Evolutionary conservation across 2,329 filamentous ascomycete genomes (phyloP).

Genomic region (Ampelomyces quisqualis): DNA sequence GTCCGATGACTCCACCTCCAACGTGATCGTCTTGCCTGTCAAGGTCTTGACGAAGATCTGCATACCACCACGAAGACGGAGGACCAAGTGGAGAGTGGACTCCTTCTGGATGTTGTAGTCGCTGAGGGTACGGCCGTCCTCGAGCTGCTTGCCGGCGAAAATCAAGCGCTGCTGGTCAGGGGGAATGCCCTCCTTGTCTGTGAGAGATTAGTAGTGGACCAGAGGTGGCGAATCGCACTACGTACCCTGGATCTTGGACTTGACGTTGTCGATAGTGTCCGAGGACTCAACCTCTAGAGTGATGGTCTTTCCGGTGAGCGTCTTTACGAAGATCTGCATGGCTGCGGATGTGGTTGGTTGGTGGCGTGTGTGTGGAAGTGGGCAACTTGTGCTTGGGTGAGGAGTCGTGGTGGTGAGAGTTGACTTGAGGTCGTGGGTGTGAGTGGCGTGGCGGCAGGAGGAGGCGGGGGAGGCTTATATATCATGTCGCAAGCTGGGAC

Average conservation of each 20-base stretch:
- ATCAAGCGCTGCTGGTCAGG: slow-evolving; percentile 61
- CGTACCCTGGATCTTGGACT: slow-evolving; percentile 48
- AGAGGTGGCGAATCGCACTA: not conserved
- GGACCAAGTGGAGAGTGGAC: slow-evolving; percentile 72
- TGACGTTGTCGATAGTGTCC: slow-evolving; percentile 46
- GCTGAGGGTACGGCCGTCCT: slow-evolving; percentile 58
- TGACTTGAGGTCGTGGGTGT: too few species aligned
- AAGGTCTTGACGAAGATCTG: slow-evolving; percentile 66
- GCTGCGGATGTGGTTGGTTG: too few species aligned
- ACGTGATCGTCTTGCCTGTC: slow-evolving; percentile 65
- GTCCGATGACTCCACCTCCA: slow-evolving; percentile 70
- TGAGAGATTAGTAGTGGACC: not conserved
- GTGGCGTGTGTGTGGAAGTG: not conserved
- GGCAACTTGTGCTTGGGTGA: too few species aligned
- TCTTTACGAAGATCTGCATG: slow-evolving; percentile 67
- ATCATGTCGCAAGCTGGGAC: too few species aligned
- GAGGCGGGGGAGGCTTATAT: too few species aligned
- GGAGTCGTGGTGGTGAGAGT: too few species aligned
- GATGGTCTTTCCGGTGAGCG: slow-evolving; percentile 60
- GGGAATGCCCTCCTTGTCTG: slow-evolving; percentile 60
- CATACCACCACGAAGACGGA: slow-evolving; percentile 67
- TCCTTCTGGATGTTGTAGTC: slow-evolving; percentile 61
- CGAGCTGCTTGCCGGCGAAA: slow-evolving; percentile 60
- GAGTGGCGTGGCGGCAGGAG: too few species aligned
- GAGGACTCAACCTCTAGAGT: slow-evolving; percentile 46